A percentile compares a stretch with the other conserved stretches of the same genome.
Evolutionary conservation across 179 eudicot genomes (phyloP).

Genomic region (Silene noctiflora): DNA sequence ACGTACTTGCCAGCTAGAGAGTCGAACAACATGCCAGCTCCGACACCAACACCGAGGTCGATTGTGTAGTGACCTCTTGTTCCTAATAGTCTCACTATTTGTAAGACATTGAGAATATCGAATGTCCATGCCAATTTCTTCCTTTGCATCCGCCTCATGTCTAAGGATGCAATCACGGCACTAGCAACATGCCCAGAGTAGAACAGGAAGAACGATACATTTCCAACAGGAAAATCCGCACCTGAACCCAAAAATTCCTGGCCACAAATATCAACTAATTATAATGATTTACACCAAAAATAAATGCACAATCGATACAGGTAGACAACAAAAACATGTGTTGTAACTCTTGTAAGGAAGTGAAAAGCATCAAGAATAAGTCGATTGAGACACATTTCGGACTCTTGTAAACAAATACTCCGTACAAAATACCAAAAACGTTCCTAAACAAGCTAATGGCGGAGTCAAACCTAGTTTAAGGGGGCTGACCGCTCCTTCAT

Average conservation of each 20-base stretch:
- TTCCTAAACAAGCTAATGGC: too few relatives aligned
- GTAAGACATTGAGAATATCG: constrained; percentile 61
- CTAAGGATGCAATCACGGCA: constrained; percentile 81
- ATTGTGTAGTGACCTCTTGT: constrained; percentile 97
- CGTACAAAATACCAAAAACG: too few relatives aligned
- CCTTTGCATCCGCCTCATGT: constrained; percentile 90
- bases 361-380: not conserved
- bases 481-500: too few relatives aligned
- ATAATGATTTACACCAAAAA: not conserved
- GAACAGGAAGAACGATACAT: constrained; percentile 92
- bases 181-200: constrained; percentile 95
- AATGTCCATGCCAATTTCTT: constrained; percentile 59
- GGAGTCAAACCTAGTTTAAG: too few relatives aligned
- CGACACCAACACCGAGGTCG: constrained; percentile 83
- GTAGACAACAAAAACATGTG: not conserved
- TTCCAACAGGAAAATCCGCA: constrained; percentile 94
- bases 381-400: not conserved
- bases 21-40: constrained; percentile 84
- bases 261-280: not conserved
- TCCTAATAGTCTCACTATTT: constrained; percentile 61
- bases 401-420: not conserved
- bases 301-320: not conserved
- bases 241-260: constrained; percentile 96
- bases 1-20: constrained; percentile 71
- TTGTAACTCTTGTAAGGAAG: not conserved